phyloP scores from a whole-genome alignment of 768 basidiomycete species.

The Tulasnella sp. region DNA sequence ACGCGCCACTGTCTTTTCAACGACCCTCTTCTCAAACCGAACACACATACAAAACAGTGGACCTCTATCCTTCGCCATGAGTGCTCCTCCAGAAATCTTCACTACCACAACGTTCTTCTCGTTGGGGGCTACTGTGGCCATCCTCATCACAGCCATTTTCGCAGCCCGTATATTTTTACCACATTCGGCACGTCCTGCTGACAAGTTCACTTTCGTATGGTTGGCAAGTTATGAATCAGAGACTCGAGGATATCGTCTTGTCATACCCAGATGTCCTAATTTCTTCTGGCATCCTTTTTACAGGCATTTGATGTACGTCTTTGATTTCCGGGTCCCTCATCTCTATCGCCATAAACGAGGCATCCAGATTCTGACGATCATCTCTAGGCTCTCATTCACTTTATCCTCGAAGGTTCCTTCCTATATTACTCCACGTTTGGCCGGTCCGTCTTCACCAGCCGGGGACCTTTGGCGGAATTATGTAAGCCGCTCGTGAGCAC shows the following conservation, averaged over 20 bases:
- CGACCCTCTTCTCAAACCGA: too few relatives aligned
- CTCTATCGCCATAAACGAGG: neutral
- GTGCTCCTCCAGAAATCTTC: neutral
- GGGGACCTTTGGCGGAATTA: conserved; percentile 58
- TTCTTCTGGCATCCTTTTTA: neutral
- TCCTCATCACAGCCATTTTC: neutral
- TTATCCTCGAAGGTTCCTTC: conserved; percentile 69
- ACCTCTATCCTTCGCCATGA: too few relatives aligned
- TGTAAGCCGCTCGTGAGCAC: conserved; percentile 38
- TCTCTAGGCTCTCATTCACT: conserved; percentile 57
- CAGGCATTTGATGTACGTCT: conserved; percentile 14
- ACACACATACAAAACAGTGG: too few relatives aligned
- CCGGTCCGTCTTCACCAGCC: conserved; percentile 54
- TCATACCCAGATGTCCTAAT: neutral
- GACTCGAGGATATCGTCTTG: neutral
- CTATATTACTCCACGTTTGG: conserved; percentile 68
- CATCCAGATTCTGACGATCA: neutral
- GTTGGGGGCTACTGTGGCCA: conserved; percentile 5
- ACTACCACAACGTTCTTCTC: conserved; percentile 10
- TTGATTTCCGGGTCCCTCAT: neutral
- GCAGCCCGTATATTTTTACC: neutral
- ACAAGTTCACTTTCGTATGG: conserved; percentile 14
- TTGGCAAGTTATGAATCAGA: neutral
- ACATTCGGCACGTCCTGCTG: neutral
- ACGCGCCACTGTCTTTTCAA: too few relatives aligned